Evolutionary conservation across 2,329 filamentous ascomycete genomes (phyloP).

Genomic region (Macrophomina pseudophaseolina): DNA sequence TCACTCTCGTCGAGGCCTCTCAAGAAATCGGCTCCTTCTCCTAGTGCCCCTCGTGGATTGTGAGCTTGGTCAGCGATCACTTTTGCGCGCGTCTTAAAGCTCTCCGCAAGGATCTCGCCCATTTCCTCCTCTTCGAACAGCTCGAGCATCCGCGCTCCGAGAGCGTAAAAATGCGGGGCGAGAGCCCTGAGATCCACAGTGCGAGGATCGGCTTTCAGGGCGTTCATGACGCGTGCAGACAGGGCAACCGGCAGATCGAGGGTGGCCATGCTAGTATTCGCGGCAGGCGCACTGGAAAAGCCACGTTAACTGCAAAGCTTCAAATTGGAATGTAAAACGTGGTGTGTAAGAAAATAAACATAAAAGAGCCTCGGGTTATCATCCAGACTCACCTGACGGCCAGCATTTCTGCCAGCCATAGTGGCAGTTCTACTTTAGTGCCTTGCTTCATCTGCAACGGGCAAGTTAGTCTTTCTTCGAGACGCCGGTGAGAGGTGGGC

Average conservation of each 20-base stretch:
- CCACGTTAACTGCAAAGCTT: background rate
- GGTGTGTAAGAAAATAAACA: background rate
- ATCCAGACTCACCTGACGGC: conserved; percentile 63
- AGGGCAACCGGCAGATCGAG: conserved; percentile 82
- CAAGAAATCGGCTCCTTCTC: conserved; percentile 78
- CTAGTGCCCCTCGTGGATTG: conserved; percentile 74
- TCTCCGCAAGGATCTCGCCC: conserved; percentile 66
- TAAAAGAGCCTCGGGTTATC: background rate
- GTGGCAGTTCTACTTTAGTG: conserved; percentile 79
- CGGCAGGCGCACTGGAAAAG: conserved; percentile 29
- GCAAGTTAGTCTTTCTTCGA: conserved; percentile 3
- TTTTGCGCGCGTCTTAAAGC: conserved; percentile 79
- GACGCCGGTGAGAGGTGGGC: background rate
- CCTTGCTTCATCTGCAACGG: conserved; percentile 71
- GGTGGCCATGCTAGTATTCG: conserved; percentile 58
- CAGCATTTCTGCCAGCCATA: conserved; percentile 96
- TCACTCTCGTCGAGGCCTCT: conserved; percentile 90
- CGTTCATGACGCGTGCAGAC: conserved; percentile 80
- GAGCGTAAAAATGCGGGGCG: conserved; percentile 84
- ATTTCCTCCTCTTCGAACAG: conserved; percentile 89
- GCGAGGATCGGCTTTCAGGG: conserved; percentile 86
- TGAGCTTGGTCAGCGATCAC: conserved; percentile 89
- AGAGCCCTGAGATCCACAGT: conserved; percentile 83
- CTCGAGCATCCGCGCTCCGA: conserved; percentile 85
- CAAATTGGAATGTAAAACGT: background rate